A percentile compares a stretch with the other conserved stretches of the same genome.
These are phyloP conservation scores for Populus simonii DNA, from an alignment of 345 rosid genomes.

Conservation along the genomic window DNA sequence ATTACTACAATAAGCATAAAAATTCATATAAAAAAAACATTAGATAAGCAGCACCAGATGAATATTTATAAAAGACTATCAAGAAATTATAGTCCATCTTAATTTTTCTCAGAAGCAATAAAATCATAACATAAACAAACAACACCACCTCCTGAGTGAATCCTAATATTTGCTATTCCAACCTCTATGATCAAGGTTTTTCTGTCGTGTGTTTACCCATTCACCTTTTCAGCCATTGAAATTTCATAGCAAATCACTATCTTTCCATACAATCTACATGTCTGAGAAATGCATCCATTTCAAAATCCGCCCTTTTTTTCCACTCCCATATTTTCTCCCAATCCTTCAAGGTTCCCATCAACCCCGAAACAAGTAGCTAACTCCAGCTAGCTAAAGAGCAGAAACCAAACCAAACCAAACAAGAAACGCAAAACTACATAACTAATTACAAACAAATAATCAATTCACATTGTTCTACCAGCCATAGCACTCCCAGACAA, in stretches of 20 bases:
- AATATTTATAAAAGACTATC: neutral
- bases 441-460: neutral
- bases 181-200: neutral
- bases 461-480: too few species aligned
- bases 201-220: neutral
- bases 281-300: neutral
- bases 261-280: neutral
- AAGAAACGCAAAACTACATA: neutral
- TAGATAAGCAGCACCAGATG: neutral
- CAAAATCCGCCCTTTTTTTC: neutral
- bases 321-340: neutral
- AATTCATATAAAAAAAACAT: neutral
- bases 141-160: neutral
- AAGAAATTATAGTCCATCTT: neutral
- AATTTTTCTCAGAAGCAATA: neutral
- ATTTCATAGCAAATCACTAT: neutral
- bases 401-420: neutral
- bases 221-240: neutral
- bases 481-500: too few species aligned
- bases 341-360: neutral
- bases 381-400: neutral
- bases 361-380: neutral
- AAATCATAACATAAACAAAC: neutral
- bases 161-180: neutral
- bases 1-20: neutral